Percentiles rank a stretch among this genome's conserved stretches.
These are phyloP conservation scores for Cladophialophora immunda DNA, from an alignment of 2,329 filamentous ascomycete species.

Conservation along the genomic window DNA sequence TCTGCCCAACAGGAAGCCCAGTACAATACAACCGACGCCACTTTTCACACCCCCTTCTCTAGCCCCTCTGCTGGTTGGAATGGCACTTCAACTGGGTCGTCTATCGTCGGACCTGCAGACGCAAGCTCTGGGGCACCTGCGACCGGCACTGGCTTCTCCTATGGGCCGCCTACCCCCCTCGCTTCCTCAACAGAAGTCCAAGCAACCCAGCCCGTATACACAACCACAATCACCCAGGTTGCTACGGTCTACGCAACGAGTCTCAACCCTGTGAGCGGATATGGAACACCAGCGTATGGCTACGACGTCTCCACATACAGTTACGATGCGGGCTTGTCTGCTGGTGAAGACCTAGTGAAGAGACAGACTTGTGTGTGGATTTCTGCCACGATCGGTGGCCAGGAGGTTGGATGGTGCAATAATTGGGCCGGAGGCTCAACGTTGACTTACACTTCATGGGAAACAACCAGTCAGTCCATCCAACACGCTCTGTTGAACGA, in stretches of 20 bases:
- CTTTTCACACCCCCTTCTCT: constrained; percentile 27
- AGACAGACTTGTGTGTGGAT: constrained; percentile 42
- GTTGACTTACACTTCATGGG: constrained; percentile 36
- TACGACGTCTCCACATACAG: constrained; percentile 10
- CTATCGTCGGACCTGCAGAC: constrained; percentile 1
- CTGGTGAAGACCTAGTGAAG: constrained; percentile 28
- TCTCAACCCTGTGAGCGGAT: neutral
- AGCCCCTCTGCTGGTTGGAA: constrained; percentile 33
- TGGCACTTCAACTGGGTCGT: constrained; percentile 17
- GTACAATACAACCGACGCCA: neutral
- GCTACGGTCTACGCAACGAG: constrained; percentile 25
- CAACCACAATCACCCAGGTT: constrained; percentile 9
- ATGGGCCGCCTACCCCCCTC: neutral
- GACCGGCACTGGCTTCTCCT: neutral
- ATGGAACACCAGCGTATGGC: constrained; percentile 16
- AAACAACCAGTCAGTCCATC: constrained; percentile 36
- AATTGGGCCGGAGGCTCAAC: constrained; percentile 39
- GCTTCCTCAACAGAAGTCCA: neutral
- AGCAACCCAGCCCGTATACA: neutral
- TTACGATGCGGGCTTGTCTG: constrained; percentile 5
- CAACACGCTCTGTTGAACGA: too few species aligned
- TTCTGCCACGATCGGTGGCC: constrained; percentile 37
- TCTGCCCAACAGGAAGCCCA: constrained; percentile 13
- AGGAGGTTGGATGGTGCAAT: constrained; percentile 39
- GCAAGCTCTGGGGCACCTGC: neutral